These are phyloP conservation scores for Mallotus nudiflorus DNA, from an alignment of 345 rosid species.

Conservation along the genomic window DNA sequence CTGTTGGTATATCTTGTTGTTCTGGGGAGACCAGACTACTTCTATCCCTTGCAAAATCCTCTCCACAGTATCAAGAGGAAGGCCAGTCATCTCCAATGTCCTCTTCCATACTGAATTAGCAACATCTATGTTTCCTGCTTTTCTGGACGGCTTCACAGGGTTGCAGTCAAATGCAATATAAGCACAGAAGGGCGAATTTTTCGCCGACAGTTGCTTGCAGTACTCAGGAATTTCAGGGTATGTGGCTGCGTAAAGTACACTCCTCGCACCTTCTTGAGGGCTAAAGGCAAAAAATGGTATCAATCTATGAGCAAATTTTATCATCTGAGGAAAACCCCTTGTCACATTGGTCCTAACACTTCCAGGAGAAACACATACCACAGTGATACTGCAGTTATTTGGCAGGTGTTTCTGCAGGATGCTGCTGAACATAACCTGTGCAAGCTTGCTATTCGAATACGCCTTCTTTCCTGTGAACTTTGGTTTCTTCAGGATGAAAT, in stretches of 20 bases:
- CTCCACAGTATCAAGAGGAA: constrained; percentile 20
- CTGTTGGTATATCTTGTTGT: neutral
- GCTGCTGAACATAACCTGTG: constrained; percentile 20
- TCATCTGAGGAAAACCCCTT: constrained; percentile 15
- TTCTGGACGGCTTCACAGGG: neutral
- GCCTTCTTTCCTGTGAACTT: constrained; percentile 11
- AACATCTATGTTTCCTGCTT: constrained; percentile 10
- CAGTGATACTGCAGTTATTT: neutral
- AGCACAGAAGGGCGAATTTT: constrained; percentile 17
- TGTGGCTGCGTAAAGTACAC: constrained; percentile 19
- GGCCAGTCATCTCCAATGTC: constrained; percentile 26
- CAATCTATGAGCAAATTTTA: constrained; percentile 2
- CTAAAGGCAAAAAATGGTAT: constrained; percentile 7
- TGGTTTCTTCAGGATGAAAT: neutral
- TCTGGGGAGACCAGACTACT: constrained; percentile 15
- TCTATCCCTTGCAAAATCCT: constrained; percentile 13
- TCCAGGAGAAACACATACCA: constrained; percentile 21
- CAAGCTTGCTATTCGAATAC: constrained; percentile 19
- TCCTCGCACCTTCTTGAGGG: constrained; percentile 20
- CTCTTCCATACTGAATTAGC: constrained; percentile 18
- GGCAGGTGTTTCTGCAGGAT: constrained; percentile 16
- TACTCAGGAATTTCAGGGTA: constrained; percentile 11
- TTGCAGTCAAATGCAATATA: constrained; percentile 16
- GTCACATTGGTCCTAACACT: constrained; percentile 22
- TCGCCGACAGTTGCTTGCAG: constrained; percentile 10